Conservation (phyloP, 805 yeast genomes). For the Pichia nakasei region DNA sequence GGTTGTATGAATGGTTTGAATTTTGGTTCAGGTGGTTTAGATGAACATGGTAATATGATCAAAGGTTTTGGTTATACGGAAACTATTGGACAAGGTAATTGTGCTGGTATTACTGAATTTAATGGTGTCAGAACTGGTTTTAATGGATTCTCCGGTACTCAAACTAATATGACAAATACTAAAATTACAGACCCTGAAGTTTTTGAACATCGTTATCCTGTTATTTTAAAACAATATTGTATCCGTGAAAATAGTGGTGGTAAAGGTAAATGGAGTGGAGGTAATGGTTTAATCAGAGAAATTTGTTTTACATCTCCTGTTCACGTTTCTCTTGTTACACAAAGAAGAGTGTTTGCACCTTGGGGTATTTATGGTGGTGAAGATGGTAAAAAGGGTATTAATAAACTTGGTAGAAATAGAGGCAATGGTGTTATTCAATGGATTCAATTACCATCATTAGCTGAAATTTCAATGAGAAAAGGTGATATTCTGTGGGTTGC, state of each 20-base stretch:
- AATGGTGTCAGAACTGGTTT: slow-evolving; percentile 81
- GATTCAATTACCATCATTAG: slow-evolving; percentile 45
- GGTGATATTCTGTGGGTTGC: slow-evolving; percentile 62
- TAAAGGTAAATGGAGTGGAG: slow-evolving; percentile 61
- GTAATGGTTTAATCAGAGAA: slow-evolving; percentile 81
- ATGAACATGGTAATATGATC: slow-evolving; percentile 38
- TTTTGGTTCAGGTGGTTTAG: slow-evolving; percentile 71
- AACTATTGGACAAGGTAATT: slow-evolving; percentile 80
- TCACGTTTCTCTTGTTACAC: slow-evolving; percentile 74
- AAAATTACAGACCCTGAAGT: slow-evolving; percentile 88
- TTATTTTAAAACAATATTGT: slow-evolving; percentile 60
- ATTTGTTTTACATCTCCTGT: slow-evolving; percentile 68
- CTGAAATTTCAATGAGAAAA: slow-evolving; percentile 57
- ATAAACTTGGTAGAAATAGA: slow-evolving; percentile 19
- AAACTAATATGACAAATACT: slow-evolving; percentile 90
- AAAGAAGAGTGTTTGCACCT: slow-evolving; percentile 78
- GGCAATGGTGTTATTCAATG: slow-evolving; percentile 25
- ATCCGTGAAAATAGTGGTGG: slow-evolving; percentile 80
- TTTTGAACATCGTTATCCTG: slow-evolving; percentile 84
- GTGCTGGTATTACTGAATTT: not conserved
- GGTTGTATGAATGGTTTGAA: slow-evolving; percentile 94
- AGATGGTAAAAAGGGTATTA: slow-evolving; percentile 49
- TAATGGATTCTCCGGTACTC: slow-evolving; percentile 86
- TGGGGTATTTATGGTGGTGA: slow-evolving; percentile 81
- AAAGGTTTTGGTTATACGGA: slow-evolving; percentile 86